Conservation (phyloP, 2,329 filamentous ascomycete species). For the Parastagonospora avenae region DNA sequence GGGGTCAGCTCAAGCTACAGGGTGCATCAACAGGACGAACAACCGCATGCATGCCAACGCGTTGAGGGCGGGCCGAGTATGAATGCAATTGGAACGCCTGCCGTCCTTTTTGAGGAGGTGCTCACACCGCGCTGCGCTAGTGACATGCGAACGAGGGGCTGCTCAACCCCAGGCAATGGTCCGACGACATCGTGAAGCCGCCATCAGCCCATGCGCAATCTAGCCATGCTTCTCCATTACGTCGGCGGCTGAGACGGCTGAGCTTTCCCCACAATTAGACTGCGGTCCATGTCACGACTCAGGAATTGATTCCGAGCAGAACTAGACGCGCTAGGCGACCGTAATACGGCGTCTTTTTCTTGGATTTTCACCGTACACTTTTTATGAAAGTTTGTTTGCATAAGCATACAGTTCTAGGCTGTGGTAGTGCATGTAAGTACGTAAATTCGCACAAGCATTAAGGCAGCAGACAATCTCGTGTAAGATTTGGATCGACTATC, state of each 20-base stretch:
- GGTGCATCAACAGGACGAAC: slow-evolving; percentile 14
- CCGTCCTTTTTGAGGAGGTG: slow-evolving; percentile 1
- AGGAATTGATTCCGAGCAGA: no score
- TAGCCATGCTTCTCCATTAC: slow-evolving; percentile 10
- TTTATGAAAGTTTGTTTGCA: no score
- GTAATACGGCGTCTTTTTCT: slow-evolving; percentile 12
- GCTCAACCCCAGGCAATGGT: neutral
- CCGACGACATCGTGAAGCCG: slow-evolving; percentile 13
- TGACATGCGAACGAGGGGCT: slow-evolving; percentile 9
- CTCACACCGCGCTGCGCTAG: slow-evolving; percentile 13
- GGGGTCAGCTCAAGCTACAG: slow-evolving; percentile 7
- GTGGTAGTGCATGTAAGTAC: no score
- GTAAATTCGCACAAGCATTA: no score
- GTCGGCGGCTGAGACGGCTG: slow-evolving; percentile 23
- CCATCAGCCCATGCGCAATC: slow-evolving; percentile 11
- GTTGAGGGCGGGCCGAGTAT: slow-evolving; percentile 1
- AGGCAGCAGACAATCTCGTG: no score
- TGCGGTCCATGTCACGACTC: no score
- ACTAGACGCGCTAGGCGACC: no score
- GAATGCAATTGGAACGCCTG: slow-evolving; percentile 8
- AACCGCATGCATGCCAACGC: slow-evolving; percentile 15
- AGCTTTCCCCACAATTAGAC: no score
- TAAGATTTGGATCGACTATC: no score
- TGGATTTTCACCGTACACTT: neutral
- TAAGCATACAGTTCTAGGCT: no score